Percentiles rank a stretch among this genome's conserved stretches.
Evolutionary conservation across 805 yeast genomes (phyloP).

Genomic region (Starmerella riodocensis): DNA sequence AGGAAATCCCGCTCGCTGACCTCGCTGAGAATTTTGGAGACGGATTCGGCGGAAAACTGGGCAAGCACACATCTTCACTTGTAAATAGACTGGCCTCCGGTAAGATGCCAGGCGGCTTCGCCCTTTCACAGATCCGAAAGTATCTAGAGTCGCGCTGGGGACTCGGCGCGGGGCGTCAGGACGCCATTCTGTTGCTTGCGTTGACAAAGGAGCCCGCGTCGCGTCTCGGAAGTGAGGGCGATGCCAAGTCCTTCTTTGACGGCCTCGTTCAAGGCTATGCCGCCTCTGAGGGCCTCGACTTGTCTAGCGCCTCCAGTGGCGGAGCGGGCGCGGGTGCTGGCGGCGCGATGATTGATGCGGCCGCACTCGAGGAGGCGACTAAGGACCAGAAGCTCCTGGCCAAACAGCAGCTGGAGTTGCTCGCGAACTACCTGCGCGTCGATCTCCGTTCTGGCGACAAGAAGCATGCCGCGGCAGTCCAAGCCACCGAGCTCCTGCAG

Average conservation of each 20-base stretch:
- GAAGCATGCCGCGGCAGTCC: conserved; percentile 68
- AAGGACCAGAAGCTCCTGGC: conserved; percentile 60
- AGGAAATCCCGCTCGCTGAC: conserved; percentile 91
- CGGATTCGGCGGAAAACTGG: conserved; percentile 73
- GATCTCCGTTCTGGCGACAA: conserved; percentile 87
- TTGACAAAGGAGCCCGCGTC: conserved; percentile 81
- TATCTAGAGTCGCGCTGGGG: conserved; percentile 90
- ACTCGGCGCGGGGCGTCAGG: conserved; percentile 86
- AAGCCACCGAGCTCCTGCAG: conserved; percentile 71
- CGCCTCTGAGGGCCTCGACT: conserved; percentile 60
- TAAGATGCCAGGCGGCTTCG: conserved; percentile 99
- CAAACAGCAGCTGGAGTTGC: conserved; percentile 72
- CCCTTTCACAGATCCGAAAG: conserved; percentile 81
- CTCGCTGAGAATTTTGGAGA: conserved; percentile 93
- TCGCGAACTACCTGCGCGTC: conserved; percentile 87
- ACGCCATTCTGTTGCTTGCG: conserved; percentile 69
- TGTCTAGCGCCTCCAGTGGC: conserved; percentile 51
- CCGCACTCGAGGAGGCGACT: conserved; percentile 76
- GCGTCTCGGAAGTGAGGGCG: conserved; percentile 75
- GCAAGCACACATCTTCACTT: conserved; percentile 84
- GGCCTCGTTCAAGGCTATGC: conserved; percentile 75
- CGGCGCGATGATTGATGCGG: conserved; percentile 84
- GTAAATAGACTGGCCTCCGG: conserved; percentile 85
- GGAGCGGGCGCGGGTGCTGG: conserved; percentile 39
- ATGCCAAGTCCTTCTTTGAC: conserved; percentile 84